These are phyloP conservation scores for Colletotrichum sp. DNA, from an alignment of 2,329 filamentous ascomycete species.

Conservation along the genomic window DNA sequence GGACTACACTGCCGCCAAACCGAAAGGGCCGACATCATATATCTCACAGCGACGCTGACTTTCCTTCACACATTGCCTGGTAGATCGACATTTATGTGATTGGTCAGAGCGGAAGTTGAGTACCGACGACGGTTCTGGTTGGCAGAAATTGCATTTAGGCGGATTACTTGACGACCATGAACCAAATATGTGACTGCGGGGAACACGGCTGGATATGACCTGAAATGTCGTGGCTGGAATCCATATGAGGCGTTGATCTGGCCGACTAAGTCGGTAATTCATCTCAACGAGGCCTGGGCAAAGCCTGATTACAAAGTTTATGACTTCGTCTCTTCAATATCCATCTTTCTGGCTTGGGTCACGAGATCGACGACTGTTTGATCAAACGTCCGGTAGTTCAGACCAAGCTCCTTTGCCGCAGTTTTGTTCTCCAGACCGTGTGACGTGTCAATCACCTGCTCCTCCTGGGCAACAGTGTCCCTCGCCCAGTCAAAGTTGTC, in stretches of 20 bases:
- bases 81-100: not conserved
- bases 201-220: not conserved
- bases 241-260: not conserved
- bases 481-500: constrained; percentile 42
- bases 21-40: not conserved
- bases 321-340: not conserved
- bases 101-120: not conserved
- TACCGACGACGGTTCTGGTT: not conserved
- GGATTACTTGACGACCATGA: not conserved
- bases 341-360: constrained; percentile 26
- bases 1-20: not conserved
- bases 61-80: not conserved
- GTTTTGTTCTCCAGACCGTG: constrained; percentile 47
- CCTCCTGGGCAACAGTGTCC: constrained; percentile 32
- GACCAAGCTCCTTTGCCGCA: constrained; percentile 41
- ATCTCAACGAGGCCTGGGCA: not conserved
- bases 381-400: constrained; percentile 38
- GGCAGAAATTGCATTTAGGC: not conserved
- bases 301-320: not conserved
- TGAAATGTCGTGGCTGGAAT: not conserved
- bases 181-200: not conserved
- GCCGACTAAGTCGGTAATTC: not conserved
- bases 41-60: not conserved
- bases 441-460: constrained; percentile 38
- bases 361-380: constrained; percentile 41